Conservation (phyloP, 2,329 filamentous ascomycete genomes). For the Trichocomaceae sp. region DNA sequence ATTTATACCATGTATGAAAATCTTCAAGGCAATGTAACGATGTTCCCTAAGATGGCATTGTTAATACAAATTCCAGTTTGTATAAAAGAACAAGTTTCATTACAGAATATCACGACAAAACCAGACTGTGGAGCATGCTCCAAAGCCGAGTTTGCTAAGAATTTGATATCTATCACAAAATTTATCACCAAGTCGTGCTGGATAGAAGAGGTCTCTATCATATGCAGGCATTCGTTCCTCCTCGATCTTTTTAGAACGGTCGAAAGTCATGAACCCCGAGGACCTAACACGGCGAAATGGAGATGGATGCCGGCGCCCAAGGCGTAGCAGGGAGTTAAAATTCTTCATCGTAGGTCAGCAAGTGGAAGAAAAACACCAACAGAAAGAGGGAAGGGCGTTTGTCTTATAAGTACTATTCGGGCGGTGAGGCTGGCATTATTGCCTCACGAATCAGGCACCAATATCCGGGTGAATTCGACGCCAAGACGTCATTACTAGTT, state of each 20-base stretch:
- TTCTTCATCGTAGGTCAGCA: too few relatives aligned
- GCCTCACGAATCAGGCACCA: too few relatives aligned
- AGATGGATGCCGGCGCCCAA: too few relatives aligned
- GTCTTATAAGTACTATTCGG: too few relatives aligned
- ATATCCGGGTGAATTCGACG: too few relatives aligned
- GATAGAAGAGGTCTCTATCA: constrained; percentile 17
- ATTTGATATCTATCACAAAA: constrained; percentile 28
- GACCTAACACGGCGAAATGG: constrained; percentile 13
- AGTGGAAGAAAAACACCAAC: too few relatives aligned
- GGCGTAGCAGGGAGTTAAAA: too few relatives aligned
- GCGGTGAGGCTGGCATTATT: too few relatives aligned
- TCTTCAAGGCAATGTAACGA: constrained; percentile 26
- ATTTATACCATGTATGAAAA: constrained; percentile 23
- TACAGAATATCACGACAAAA: constrained; percentile 28
- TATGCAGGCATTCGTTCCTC: constrained; percentile 7
- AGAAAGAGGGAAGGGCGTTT: too few relatives aligned
- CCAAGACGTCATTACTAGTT: too few relatives aligned
- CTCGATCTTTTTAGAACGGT: neutral
- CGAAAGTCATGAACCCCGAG: neutral
- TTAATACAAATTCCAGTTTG: too few relatives aligned
- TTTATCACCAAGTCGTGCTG: constrained; percentile 25
- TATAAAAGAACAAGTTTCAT: neutral
- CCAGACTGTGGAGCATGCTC: constrained; percentile 31
- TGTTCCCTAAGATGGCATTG: neutral
- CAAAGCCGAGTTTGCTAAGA: constrained; percentile 32